phyloP scores from a whole-genome alignment of 805 yeast species.

The Lachancea quebecensis region DNA sequence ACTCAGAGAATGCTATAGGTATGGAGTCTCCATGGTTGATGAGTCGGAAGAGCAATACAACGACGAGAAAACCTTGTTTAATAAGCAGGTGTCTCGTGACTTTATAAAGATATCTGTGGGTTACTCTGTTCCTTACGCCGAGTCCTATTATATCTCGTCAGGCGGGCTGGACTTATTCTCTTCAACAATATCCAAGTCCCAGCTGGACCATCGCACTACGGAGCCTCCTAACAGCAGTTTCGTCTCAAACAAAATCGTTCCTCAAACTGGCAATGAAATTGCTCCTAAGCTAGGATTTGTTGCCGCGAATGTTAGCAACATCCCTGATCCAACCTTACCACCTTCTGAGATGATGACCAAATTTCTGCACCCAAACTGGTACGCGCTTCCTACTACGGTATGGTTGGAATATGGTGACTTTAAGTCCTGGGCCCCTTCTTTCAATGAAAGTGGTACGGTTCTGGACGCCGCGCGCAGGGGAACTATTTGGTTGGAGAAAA shows the following conservation, averaged over 20 bases:
- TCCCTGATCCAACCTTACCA: constrained; percentile 44
- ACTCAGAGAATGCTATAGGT: constrained; percentile 50
- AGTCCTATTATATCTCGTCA: constrained; percentile 54
- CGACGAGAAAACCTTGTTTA: constrained; percentile 30
- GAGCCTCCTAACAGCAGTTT: constrained; percentile 58
- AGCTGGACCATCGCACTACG: constrained; percentile 67
- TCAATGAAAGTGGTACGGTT: constrained; percentile 53
- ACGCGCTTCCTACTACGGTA: constrained; percentile 52
- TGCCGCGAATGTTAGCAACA: constrained; percentile 38
- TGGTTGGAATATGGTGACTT: constrained; percentile 53
- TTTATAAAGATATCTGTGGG: constrained; percentile 52
- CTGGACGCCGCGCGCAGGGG: constrained; percentile 46
- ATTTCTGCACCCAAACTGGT: constrained; percentile 58
- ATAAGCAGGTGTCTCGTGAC: constrained; percentile 45
- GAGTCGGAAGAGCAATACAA: constrained; percentile 16
- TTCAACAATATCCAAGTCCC: constrained; percentile 60
- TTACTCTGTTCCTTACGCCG: constrained; percentile 49
- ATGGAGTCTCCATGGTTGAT: constrained; percentile 30
- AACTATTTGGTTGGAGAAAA: constrained; percentile 46
- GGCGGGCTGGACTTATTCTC: constrained; percentile 75
- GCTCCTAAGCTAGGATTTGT: constrained; percentile 41
- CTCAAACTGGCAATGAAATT: constrained; percentile 35
- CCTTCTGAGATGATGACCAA: constrained; percentile 49
- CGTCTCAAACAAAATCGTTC: constrained; percentile 59
- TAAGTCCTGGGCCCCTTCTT: constrained; percentile 57